Conservation (phyloP, 1,139 yeast genomes). For the Yamadazyma siamensis region DNA sequence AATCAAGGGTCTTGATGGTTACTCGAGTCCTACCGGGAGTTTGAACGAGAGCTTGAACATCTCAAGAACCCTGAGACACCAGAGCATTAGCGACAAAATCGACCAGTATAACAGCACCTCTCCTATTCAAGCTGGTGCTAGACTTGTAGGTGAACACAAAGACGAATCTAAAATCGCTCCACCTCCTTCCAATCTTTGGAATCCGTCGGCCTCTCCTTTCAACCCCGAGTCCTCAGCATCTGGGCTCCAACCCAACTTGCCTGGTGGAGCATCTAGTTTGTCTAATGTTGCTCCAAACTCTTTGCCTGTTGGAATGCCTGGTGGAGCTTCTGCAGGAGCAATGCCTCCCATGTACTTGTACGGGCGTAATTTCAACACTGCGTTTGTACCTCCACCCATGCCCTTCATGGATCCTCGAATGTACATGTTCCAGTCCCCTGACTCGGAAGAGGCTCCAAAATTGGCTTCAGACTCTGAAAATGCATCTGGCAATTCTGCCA, state of each 20-base stretch:
- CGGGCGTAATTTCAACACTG: too few relatives aligned
- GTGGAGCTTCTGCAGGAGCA: too few relatives aligned
- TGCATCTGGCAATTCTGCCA: slow-evolving; percentile 4
- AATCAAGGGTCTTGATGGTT: slow-evolving; percentile 10
- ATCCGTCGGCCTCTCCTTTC: slow-evolving; percentile 58
- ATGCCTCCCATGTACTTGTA: too few relatives aligned
- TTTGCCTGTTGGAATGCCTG: not conserved
- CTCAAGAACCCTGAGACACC: slow-evolving; percentile 45
- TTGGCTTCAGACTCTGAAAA: slow-evolving; percentile 7
- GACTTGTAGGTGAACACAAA: slow-evolving; percentile 27
- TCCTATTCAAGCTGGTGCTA: slow-evolving; percentile 48
- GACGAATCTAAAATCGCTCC: slow-evolving; percentile 8
- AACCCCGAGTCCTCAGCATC: slow-evolving; percentile 35
- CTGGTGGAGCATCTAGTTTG: too few relatives aligned
- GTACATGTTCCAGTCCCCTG: slow-evolving; percentile 21
- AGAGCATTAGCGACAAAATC: slow-evolving; percentile 62
- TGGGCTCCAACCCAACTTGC: too few relatives aligned
- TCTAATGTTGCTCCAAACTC: not conserved
- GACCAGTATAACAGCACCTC: slow-evolving; percentile 53
- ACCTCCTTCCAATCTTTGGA: slow-evolving; percentile 46
- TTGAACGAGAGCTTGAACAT: slow-evolving; percentile 49
- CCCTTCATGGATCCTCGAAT: slow-evolving; percentile 40
- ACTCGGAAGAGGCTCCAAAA: slow-evolving; percentile 5
- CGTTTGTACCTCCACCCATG: slow-evolving; percentile 10
- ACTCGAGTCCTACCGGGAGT: slow-evolving; percentile 41